Base-by-base conservation (phyloP, 768 basidiomycete genomes). In the Gelatoporia subvermispora region DNA sequence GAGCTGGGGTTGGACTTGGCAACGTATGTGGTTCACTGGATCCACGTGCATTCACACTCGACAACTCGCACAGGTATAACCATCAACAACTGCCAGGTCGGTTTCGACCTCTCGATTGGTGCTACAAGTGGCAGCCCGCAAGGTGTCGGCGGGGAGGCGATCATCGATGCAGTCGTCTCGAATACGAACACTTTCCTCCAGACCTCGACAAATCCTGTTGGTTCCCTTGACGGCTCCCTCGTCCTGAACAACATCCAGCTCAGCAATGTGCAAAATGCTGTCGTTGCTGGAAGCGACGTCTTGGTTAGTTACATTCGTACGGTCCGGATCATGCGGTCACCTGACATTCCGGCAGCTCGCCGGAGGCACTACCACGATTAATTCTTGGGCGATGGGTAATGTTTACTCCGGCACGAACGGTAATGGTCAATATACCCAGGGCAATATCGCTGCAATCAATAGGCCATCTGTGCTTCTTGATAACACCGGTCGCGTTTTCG, bases 371-470 rank as follows among this genome's bases (percentile, higher is more conserved):
- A 78, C 58, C 8, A 78, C 76, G 0, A 82, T 87, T 56, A 59
- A 71, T 2, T 76, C 84, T 1, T 90, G 88, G 88, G 85, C 72
- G 1, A 86, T 89, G 65, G 88, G 88, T 25, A 85, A 89, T 51
- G 72, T 84, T 24, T 90, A 75, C 61, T 69, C 67, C 3, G 85
- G 86, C 20, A 68, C 73, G 2, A 72, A 68, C 48, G 50, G 69
- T 3, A 53, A 53, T 2, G 71, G 71, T 3, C 65, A 39, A 3
- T 89, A 77, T 62, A 71, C 69, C 1, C 78, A 87, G 62, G 76
- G 73, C 16, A 60, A 62, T 36, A 74, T 88, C 24, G 49, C 62
- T 2, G 59, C 70, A 10, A 72, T 79, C 1, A 65, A 61, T 49
- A 88, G 85, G 60, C 75, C 84, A 3, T 62, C 72, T 17, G 69